Conservation (phyloP, 2,329 filamentous ascomycete genomes). For the Xylariaceae sp. region DNA sequence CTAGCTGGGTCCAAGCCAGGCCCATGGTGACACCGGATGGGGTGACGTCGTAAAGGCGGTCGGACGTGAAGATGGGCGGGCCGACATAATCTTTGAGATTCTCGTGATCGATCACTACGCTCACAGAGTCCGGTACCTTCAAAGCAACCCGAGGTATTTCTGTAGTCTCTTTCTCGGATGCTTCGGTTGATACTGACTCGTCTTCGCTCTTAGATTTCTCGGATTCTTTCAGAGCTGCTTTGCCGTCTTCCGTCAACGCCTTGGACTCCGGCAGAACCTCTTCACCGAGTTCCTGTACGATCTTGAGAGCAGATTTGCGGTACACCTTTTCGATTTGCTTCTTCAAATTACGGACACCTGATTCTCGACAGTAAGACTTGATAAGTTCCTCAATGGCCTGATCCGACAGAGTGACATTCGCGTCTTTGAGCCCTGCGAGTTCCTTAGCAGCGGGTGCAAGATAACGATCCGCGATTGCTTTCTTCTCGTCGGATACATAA, state of each 20-base stretch:
- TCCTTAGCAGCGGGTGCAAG: constrained; percentile 93
- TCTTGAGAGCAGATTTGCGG: constrained; percentile 93
- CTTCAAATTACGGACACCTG: constrained; percentile 94
- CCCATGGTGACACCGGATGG: constrained; percentile 97
- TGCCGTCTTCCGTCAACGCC: constrained; percentile 81
- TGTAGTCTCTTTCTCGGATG: constrained; percentile 59
- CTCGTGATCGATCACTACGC: constrained; percentile 80
- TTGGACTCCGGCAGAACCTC: constrained; percentile 75
- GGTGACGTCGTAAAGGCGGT: constrained; percentile 89
- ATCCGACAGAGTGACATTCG: constrained; percentile 80
- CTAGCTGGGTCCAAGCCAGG: constrained; percentile 96
- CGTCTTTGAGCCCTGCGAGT: constrained; percentile 81
- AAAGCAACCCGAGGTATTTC: constrained; percentile 71
- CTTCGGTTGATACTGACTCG: constrained; percentile 29
- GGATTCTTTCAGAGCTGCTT: constrained; percentile 67
- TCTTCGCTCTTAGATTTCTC: constrained; percentile 64
- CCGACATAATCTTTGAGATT: constrained; percentile 97
- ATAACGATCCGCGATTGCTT: constrained; percentile 93
- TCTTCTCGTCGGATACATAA: constrained; percentile 97
- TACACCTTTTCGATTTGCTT: constrained; percentile 99
- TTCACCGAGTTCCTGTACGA: constrained; percentile 90
- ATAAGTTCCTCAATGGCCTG: constrained; percentile 94
- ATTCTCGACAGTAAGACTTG: constrained; percentile 97
- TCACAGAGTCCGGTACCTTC: constrained; percentile 79
- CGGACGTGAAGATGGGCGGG: constrained; percentile 90